Conservation (phyloP, 2,329 filamentous ascomycete genomes). For the Fusarium solani-melongenae region DNA sequence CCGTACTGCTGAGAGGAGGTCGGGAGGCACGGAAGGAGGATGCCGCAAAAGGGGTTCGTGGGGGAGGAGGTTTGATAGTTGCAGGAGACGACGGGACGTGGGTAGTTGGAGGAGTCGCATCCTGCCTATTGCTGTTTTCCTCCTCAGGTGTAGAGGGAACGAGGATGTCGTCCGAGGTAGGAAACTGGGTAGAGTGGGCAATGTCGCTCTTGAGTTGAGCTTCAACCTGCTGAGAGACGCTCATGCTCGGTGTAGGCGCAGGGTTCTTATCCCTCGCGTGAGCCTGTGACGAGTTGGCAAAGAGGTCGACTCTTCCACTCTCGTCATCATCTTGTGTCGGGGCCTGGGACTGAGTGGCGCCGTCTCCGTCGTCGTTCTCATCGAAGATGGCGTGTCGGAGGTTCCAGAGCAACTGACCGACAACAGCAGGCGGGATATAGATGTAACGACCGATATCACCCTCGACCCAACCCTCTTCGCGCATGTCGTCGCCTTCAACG, state of each 20-base stretch:
- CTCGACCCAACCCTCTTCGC: conserved; percentile 64
- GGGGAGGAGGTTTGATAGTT: conserved; percentile 31
- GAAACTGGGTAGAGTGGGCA: conserved; percentile 52
- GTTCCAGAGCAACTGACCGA: conserved; percentile 69
- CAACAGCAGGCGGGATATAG: conserved; percentile 67
- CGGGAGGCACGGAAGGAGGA: conserved; percentile 35
- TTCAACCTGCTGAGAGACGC: conserved; percentile 63
- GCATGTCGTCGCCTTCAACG: conserved; percentile 62
- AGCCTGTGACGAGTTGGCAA: conserved; percentile 35
- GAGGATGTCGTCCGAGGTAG: conserved; percentile 45
- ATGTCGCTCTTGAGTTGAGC: conserved; percentile 62
- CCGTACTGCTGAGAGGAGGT: conserved; percentile 20
- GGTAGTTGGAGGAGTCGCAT: conserved; percentile 26
- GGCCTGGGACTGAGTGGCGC: conserved; percentile 16
- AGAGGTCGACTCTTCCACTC: conserved; percentile 30
- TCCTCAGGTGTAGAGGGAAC: conserved; percentile 49
- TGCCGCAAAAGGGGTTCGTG: conserved; percentile 16
- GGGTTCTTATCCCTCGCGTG: conserved; percentile 15
- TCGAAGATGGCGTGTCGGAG: conserved; percentile 62
- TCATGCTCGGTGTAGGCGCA: conserved; percentile 44
- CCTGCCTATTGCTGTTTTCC: conserved; percentile 7
- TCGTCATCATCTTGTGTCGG: conserved; percentile 27
- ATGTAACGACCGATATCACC: conserved; percentile 61
- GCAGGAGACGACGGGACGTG: conserved; percentile 18
- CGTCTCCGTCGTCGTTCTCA: conserved; percentile 40